Conservation (phyloP, 192 early-diverging fungal genomes). For the Coemansia sp. region DNA sequence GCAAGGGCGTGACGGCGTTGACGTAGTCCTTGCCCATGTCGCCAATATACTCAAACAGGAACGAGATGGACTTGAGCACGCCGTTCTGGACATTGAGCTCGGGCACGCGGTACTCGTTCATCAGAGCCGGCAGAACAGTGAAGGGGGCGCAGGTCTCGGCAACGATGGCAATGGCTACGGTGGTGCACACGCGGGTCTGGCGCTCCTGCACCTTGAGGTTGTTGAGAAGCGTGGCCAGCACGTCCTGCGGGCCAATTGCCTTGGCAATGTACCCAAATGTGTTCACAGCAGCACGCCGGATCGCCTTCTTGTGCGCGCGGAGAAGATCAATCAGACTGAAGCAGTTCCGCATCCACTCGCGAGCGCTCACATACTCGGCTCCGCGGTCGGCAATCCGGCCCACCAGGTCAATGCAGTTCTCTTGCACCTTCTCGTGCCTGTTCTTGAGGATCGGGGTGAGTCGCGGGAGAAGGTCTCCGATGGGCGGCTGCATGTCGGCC, state of each 20-base stretch:
- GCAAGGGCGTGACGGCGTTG: constrained; percentile 90
- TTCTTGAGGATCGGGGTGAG: constrained; percentile 99
- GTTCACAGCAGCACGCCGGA: constrained; percentile 94
- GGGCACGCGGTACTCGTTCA: constrained; percentile 99
- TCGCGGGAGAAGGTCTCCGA: constrained; percentile 94
- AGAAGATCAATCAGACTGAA: constrained; percentile 97
- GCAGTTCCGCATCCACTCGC: constrained; percentile 99
- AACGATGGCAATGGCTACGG: constrained; percentile 97
- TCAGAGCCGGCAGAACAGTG: constrained; percentile 95
- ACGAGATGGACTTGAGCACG: constrained; percentile 91
- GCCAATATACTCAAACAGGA: constrained; percentile 99
- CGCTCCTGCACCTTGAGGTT: constrained; percentile 99
- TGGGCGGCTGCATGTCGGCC: constrained; percentile 97
- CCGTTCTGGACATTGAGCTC: constrained; percentile 99
- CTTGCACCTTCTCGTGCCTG: constrained; percentile 94
- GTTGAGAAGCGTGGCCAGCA: constrained; percentile 94
- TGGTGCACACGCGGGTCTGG: constrained; percentile 99
- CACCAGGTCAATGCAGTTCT: constrained; percentile 92
- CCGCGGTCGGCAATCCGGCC: constrained; percentile 98
- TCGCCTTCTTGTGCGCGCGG: constrained; percentile 94
- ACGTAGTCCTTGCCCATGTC: constrained; percentile 99
- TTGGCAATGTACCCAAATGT: constrained; percentile 99
- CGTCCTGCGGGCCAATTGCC: constrained; percentile 99
- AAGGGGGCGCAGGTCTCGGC: constrained; percentile 98
- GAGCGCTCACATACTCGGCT: constrained; percentile 91